phyloP scores from a whole-genome alignment of 805 yeast species.

The Metschnikowia drakensbergensis region DNA sequence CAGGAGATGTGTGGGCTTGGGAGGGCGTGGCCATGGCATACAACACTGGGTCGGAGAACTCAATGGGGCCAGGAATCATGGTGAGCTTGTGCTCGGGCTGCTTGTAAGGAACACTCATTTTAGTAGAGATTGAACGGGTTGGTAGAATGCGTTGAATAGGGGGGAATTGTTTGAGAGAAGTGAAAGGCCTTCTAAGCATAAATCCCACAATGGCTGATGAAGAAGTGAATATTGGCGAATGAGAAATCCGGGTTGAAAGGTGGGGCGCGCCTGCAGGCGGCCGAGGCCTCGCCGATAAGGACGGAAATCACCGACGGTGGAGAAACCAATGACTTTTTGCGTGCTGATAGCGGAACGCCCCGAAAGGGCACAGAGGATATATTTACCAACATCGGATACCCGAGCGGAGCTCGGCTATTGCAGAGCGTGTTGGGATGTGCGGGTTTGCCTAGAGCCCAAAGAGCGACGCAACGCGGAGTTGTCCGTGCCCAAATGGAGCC shows the following conservation, averaged over 20 bases:
- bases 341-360: not conserved
- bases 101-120: conserved; percentile 36
- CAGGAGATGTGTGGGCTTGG: conserved; percentile 86
- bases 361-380: too few species aligned
- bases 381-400: too few species aligned
- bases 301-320: not conserved
- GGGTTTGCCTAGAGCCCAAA: too few species aligned
- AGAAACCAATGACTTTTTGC: not conserved
- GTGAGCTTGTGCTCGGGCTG: conserved; percentile 45
- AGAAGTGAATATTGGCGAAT: conserved; percentile 1
- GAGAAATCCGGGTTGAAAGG: not conserved
- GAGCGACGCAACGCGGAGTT: too few species aligned
- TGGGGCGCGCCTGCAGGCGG: conserved; percentile 4
- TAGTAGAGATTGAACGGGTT: not conserved
- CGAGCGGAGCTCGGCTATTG: too few species aligned
- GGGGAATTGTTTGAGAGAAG: not conserved
- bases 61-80: conserved; percentile 85
- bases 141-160: not conserved
- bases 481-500: too few species aligned
- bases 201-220: not conserved
- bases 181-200: not conserved
- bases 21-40: conserved; percentile 79
- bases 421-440: too few species aligned
- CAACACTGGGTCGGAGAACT: conserved; percentile 75
- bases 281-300: not conserved